Evolutionary conservation across 768 basidiomycete genomes (phyloP).

Genomic region (Termitomyces sp.): DNA sequence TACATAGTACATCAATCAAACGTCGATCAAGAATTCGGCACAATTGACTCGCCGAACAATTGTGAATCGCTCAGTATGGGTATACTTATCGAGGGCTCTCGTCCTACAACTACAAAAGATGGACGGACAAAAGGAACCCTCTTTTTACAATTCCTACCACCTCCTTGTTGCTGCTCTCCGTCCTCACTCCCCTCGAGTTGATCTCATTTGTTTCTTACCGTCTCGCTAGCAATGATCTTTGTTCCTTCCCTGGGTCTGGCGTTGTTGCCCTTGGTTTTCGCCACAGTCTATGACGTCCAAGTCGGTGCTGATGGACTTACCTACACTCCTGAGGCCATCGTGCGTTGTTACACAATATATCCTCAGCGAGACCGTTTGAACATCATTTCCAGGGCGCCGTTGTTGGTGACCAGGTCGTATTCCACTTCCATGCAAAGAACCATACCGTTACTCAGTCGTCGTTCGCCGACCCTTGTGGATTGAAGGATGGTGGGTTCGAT

Average conservation of each 20-base stretch:
- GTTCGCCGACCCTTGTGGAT: constrained; percentile 51
- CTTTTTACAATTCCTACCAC: constrained; percentile 23
- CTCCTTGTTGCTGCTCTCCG: constrained; percentile 19
- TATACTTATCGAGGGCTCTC: background rate
- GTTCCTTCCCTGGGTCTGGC: constrained; percentile 44
- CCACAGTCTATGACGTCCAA: constrained; percentile 48
- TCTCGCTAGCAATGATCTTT: constrained; percentile 42
- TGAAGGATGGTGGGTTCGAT: constrained; percentile 46
- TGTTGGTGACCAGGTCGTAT: constrained; percentile 56
- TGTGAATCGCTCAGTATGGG: background rate
- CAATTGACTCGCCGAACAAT: background rate
- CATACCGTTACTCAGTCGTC: constrained; percentile 51
- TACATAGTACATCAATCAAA: too few relatives aligned
- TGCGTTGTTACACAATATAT: constrained; percentile 22
- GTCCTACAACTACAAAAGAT: background rate
- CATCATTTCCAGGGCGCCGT: constrained; percentile 33
- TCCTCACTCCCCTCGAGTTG: constrained; percentile 8
- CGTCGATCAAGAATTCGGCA: background rate
- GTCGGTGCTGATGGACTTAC: constrained; percentile 43
- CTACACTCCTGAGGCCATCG: constrained; percentile 52
- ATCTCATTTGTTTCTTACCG: constrained; percentile 28
- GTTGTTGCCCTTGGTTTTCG: constrained; percentile 46
- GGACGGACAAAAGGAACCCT: background rate
- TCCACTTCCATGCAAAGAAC: constrained; percentile 58
- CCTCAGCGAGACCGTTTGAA: background rate